Evolutionary conservation across 2,329 filamentous ascomycete species (phyloP).

Genomic region (Aureobasidium uvarum): DNA sequence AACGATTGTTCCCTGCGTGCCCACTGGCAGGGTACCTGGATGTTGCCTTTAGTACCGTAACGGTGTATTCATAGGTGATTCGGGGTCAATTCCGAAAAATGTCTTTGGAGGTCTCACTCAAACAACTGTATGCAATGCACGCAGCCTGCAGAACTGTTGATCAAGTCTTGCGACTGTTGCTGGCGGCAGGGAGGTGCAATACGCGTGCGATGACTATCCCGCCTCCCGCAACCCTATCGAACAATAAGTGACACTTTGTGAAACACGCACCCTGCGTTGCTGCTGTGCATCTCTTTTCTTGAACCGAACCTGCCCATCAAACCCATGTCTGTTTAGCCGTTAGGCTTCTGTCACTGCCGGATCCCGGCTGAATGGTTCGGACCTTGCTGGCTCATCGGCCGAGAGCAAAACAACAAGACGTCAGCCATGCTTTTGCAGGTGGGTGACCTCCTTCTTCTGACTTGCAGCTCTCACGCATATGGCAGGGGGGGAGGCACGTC

Average conservation of each 20-base stretch:
- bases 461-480: neutral
- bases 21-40: neutral
- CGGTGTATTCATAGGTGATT: neutral
- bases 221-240: conserved; percentile 7
- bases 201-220: neutral
- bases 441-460: neutral
- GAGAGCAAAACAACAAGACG: conserved; percentile 9
- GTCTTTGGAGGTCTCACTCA: neutral
- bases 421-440: neutral
- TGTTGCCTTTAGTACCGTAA: neutral
- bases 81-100: neutral
- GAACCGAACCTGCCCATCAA: neutral
- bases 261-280: conserved; percentile 1
- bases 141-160: neutral
- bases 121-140: neutral
- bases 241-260: neutral
- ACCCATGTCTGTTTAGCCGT: neutral
- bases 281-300: neutral
- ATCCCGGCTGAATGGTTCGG: conserved; percentile 7
- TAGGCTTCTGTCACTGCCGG: conserved; percentile 13
- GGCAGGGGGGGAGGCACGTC: neutral
- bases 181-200: neutral
- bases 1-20: neutral
- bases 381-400: neutral
- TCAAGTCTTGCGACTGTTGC: neutral